Evolutionary conservation across 2,329 filamentous ascomycete genomes (phyloP), one percentile per base, ranked within the genome.

Genomic region (Plectosphaerella cucumerina): DNA sequence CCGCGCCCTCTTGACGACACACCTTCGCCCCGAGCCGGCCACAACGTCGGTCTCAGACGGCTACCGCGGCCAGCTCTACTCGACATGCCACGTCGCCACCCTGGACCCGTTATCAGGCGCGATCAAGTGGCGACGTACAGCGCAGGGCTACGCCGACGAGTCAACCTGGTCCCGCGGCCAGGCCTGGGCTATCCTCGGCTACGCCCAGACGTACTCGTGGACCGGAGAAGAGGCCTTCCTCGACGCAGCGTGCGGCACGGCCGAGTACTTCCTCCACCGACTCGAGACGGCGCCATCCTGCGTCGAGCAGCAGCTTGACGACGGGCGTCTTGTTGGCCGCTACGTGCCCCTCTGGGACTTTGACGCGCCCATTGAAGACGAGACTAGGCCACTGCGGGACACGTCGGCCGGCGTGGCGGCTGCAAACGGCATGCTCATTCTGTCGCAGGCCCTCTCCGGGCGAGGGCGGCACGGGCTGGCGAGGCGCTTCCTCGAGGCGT

Each of bases 111-210:
- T 51, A 1, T 72, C 65, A 0, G 74, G 75, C 0, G 52, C 54
- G 1, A 56, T 75, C 1, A 69, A 70, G 52, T 54, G 64, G 26
- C 66, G 67, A 14, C 62, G 70, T 51, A 79, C 75, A 0, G 71
- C 70, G 10, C 76, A 80, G 53, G 76, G 76, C 3, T 72, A 71
- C 55, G 56, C 60, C 4, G 68, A 74, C 43, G 57, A 63, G 10
- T 77, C 73, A 0, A 77, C 73, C 0, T 79, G 76, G 76, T 63
- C 70, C 2, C 64, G 76, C 4, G 76, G 76, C 0, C 76, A 79
- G 50, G 71, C 74, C 0, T 79, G 75, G 75, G 68, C 67, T 0
- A 72, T 78, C 12, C 61, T 76, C 41, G 75, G 75, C 0, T 78
- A 74, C 47, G 65, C 73, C 1, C 75, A 77, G 54, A 73, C 71